Conservation (phyloP, 139 green algal genomes). For the Closterium sp. region DNA sequence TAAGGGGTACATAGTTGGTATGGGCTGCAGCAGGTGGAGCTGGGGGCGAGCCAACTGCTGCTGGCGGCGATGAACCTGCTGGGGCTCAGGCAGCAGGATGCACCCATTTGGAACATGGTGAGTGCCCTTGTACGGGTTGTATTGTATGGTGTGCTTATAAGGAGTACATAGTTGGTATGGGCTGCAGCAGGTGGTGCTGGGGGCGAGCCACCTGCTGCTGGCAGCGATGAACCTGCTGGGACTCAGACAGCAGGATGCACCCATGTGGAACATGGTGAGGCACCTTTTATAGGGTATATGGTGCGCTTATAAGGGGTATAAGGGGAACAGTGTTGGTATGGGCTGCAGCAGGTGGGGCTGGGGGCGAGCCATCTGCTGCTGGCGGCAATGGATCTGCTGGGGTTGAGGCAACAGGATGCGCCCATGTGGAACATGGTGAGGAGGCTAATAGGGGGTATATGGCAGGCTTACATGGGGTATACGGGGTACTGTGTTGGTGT, state of each 20-base stretch:
- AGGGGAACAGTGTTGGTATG: neutral
- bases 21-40: neutral
- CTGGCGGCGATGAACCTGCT: neutral
- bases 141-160: neutral
- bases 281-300: neutral
- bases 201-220: neutral
- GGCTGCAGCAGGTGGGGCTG: neutral
- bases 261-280: neutral
- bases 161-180: neutral
- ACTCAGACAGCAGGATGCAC: neutral
- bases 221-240: neutral
- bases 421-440: no score
- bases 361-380: no score
- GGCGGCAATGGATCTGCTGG: no score
- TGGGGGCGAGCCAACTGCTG: neutral
- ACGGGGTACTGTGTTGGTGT: no score
- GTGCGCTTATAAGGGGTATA: neutral
- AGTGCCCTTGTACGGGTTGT: neutral
- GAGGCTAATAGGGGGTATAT: no score
- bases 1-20: neutral
- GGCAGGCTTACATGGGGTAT: no score
- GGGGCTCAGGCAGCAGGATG: neutral
- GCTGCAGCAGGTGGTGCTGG: neutral
- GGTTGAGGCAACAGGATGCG: no score
- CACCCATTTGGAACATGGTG: neutral